Evolutionary conservation across 768 basidiomycete genomes (phyloP).

Genomic region (Flagelloscypha sp.): DNA sequence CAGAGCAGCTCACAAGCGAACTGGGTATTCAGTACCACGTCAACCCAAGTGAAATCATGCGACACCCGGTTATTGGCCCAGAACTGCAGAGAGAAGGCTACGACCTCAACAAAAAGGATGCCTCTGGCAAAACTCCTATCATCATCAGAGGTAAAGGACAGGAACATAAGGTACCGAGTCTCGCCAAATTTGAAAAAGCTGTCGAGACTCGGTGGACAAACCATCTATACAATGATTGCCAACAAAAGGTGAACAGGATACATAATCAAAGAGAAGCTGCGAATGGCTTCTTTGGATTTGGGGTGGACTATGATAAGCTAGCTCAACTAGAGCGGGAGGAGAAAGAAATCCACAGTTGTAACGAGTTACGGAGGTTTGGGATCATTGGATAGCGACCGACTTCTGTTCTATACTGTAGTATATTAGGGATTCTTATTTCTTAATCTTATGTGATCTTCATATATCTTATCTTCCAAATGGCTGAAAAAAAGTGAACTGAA

Average conservation of each 20-base stretch:
- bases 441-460: too few species aligned
- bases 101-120: slow-evolving; percentile 21
- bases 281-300: slow-evolving; percentile 83
- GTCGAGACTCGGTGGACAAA: slow-evolving; percentile 73
- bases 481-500: too few species aligned
- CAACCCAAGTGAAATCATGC: slow-evolving; percentile 63
- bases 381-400: slow-evolving; percentile 40
- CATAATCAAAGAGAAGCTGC: slow-evolving; percentile 68
- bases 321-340: slow-evolving; percentile 60
- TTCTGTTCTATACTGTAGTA: too few species aligned
- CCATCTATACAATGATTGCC: slow-evolving; percentile 64
- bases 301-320: slow-evolving; percentile 90
- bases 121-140: slow-evolving; percentile 2
- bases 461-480: too few species aligned
- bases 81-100: slow-evolving; percentile 51
- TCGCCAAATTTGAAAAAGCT: slow-evolving; percentile 60
- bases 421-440: too few species aligned
- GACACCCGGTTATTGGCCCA: slow-evolving; percentile 68
- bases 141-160: slow-evolving; percentile 15
- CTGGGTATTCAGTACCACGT: slow-evolving; percentile 80
- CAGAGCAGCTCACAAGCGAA: slow-evolving; percentile 62
- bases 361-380: slow-evolving; percentile 61
- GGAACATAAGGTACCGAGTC: slow-evolving; percentile 29
- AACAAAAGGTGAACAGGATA: slow-evolving; percentile 56
- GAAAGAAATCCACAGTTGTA: slow-evolving; percentile 70